Evolutionary conservation across 805 yeast species (phyloP).

Genomic region (Clavispora asparagi): DNA sequence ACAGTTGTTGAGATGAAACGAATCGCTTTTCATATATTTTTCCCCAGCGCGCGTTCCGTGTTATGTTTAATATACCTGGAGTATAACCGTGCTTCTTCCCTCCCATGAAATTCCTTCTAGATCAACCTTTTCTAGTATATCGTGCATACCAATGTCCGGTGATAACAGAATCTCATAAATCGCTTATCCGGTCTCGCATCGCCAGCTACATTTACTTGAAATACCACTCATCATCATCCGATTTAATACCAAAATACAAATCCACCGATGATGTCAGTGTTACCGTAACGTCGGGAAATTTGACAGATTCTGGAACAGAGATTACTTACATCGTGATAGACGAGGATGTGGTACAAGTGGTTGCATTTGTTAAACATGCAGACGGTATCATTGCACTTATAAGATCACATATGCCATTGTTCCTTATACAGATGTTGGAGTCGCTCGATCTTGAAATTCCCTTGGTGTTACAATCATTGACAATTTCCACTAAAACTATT

Average conservation of each 20-base stretch:
- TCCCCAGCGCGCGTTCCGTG: neutral
- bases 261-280: constrained; percentile 7
- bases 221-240: constrained; percentile 6
- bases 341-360: constrained; percentile 3
- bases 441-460: constrained; percentile 6
- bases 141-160: constrained; percentile 5
- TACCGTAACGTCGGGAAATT: neutral
- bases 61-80: neutral
- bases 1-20: too few species aligned
- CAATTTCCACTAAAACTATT: constrained; percentile 1
- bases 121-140: constrained; percentile 5
- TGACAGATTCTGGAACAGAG: neutral
- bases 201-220: constrained; percentile 8
- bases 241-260: constrained; percentile 6
- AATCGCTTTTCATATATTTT: too few species aligned
- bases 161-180: constrained; percentile 3
- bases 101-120: constrained; percentile 8
- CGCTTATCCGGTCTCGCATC: constrained; percentile 2
- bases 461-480: constrained; percentile 3
- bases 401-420: constrained; percentile 3
- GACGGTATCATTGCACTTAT: constrained; percentile 2
- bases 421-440: constrained; percentile 9
- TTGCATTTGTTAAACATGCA: constrained; percentile 4
- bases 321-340: constrained; percentile 4
- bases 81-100: neutral